Evolutionary conservation across 1,284 basidiomycete genomes (phyloP).

Genomic region (Schizophyllum amplum): DNA sequence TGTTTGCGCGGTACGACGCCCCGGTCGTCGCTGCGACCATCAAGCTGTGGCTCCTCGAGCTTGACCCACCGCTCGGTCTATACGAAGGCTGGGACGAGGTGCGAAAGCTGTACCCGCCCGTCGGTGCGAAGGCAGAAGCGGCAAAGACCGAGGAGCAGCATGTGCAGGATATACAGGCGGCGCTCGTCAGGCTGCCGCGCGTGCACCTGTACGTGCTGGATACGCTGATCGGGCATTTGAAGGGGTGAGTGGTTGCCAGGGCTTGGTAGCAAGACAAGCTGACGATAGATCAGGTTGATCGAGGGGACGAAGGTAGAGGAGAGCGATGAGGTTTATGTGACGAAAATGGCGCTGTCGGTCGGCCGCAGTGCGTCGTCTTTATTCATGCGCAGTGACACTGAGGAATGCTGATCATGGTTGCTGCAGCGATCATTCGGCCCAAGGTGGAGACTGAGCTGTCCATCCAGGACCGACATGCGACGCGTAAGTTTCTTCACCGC

Average conservation of each 20-base stretch:
- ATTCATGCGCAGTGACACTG: not conserved
- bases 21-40: conserved; percentile 79
- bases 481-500: no score
- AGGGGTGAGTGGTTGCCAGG: conserved; percentile 39
- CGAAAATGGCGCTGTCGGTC: conserved; percentile 81
- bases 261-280: not conserved
- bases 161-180: conserved; percentile 59
- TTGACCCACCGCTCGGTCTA: conserved; percentile 74
- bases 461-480: conserved; percentile 80
- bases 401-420: conserved; percentile 2
- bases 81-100: conserved; percentile 90
- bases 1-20: conserved; percentile 73
- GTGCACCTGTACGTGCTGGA: conserved; percentile 82
- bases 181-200: conserved; percentile 69
- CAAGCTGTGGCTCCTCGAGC: conserved; percentile 83
- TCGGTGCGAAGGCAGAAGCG: conserved; percentile 7
- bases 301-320: conserved; percentile 64
- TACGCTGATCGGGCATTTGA: conserved; percentile 72
- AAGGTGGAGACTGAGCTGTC: conserved; percentile 76
- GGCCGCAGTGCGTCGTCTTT: conserved; percentile 64
- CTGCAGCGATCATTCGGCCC: conserved; percentile 72
- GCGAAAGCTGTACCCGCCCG: conserved; percentile 70
- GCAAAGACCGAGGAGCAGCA: conserved; percentile 35
- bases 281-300: conserved; percentile 45
- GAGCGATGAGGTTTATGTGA: conserved; percentile 66